Evolutionary conservation across 805 yeast genomes (phyloP).

Genomic region (Sporopachydermia quercuum): DNA sequence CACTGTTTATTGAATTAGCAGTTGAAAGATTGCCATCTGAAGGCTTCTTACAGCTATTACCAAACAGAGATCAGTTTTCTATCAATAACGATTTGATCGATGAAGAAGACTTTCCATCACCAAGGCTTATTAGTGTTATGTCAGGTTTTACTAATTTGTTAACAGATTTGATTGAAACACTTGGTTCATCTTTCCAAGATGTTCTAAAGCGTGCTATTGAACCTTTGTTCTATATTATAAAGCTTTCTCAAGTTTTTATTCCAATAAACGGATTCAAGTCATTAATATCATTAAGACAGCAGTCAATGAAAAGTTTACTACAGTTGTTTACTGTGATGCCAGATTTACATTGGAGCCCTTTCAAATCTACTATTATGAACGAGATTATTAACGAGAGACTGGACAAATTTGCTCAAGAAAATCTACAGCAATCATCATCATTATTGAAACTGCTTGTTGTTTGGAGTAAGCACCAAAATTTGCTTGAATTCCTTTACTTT

Average conservation of each 20-base stretch:
- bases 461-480: constrained; percentile 35
- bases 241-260: constrained; percentile 30
- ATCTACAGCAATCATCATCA: constrained; percentile 72
- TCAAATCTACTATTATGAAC: constrained; percentile 34
- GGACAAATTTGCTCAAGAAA: constrained; percentile 53
- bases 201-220: constrained; percentile 35
- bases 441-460: constrained; percentile 48
- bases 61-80: neutral
- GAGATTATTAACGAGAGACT: constrained; percentile 52
- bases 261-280: constrained; percentile 22
- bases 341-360: constrained; percentile 37
- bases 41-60: constrained; percentile 18
- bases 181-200: constrained; percentile 41
- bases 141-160: constrained; percentile 54
- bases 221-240: constrained; percentile 42
- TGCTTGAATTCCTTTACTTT: constrained; percentile 35
- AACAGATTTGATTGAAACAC: constrained; percentile 35
- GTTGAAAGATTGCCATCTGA: constrained; percentile 34
- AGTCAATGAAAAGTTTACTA: constrained; percentile 50
- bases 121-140: constrained; percentile 29
- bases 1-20: constrained; percentile 48
- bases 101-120: constrained; percentile 4
- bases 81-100: constrained; percentile 11
- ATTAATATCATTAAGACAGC: constrained; percentile 49
- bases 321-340: constrained; percentile 41